These are phyloP conservation scores for Amaranthus cruentus DNA, from an alignment of 148 eudicot species.

Conservation along the genomic window DNA sequence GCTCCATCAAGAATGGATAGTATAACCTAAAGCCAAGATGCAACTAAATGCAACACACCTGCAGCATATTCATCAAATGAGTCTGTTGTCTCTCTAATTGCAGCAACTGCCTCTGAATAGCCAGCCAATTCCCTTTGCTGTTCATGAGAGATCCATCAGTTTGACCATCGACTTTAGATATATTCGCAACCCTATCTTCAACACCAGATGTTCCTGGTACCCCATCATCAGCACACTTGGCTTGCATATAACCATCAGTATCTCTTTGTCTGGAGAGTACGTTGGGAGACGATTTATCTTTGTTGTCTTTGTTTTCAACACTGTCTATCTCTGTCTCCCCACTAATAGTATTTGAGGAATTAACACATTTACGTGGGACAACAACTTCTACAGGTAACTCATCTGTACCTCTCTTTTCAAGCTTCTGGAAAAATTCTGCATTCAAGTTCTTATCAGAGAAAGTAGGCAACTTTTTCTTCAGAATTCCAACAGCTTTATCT, in stretches of 20 bases:
- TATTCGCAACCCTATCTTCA: conserved; percentile 30
- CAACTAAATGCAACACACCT: conserved; percentile 43
- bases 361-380: conserved; percentile 66
- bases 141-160: conserved; percentile 55
- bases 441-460: conserved; percentile 79
- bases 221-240: conserved; percentile 33
- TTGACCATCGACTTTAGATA: conserved; percentile 40
- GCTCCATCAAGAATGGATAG: no score
- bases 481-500: conserved; percentile 69
- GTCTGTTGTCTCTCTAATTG: conserved; percentile 92
- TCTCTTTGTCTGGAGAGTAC: conserved; percentile 38
- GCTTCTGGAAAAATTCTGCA: conserved; percentile 92
- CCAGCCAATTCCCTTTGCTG: conserved; percentile 82
- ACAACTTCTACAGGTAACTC: conserved; percentile 86
- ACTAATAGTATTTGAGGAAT: conserved; percentile 40
- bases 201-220: conserved; percentile 31
- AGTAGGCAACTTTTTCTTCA: conserved; percentile 77
- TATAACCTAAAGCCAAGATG: conserved; percentile 2
- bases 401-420: conserved; percentile 62
- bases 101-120: conserved; percentile 85
- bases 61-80: conserved; percentile 97
- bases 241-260: conserved; percentile 35
- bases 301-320: conserved; percentile 35
- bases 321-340: conserved; percentile 35
- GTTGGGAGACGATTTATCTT: conserved; percentile 29